Percentiles rank a stretch among this genome's conserved stretches.
These are phyloP conservation scores for Heliamphora exappendiculata DNA, from an alignment of 148 eudicot genomes.

Conservation along the genomic window DNA sequence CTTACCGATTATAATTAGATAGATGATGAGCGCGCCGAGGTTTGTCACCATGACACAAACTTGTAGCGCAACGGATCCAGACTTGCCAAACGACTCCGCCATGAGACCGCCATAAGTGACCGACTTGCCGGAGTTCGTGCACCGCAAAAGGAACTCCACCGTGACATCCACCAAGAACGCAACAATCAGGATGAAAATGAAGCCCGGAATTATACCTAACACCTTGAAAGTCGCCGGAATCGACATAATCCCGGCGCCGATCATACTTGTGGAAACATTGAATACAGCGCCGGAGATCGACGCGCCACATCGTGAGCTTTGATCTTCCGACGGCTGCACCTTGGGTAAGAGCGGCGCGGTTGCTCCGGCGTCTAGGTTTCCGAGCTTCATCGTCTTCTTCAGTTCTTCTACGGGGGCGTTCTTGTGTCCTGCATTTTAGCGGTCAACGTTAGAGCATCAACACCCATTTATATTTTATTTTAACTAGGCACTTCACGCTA, in stretches of 20 bases:
- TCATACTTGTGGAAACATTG: conserved; percentile 77
- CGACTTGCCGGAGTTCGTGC: conserved; percentile 47
- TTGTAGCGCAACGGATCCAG: conserved; percentile 60
- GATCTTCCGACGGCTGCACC: conserved; percentile 5
- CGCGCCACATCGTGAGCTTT: conserved; percentile 12
- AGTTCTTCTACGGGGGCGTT: not conserved
- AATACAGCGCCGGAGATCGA: conserved; percentile 63
- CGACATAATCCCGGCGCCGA: conserved; percentile 92
- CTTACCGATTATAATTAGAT: conserved; percentile 75
- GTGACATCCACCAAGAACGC: conserved; percentile 64
- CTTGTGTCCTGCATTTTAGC: not conserved
- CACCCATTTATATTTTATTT: too few relatives aligned
- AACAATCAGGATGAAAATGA: conserved; percentile 44
- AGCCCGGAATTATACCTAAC: conserved; percentile 62
- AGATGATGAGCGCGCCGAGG: conserved; percentile 70
- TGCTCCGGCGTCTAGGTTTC: conserved; percentile 9
- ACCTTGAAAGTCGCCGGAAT: conserved; percentile 88
- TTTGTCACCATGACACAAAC: conserved; percentile 62
- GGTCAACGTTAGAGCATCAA: too few relatives aligned
- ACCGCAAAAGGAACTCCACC: conserved; percentile 62
- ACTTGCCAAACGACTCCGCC: conserved; percentile 76
- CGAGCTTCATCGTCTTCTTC: conserved; percentile 17
- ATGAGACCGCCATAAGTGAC: conserved; percentile 62
- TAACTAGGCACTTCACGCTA: too few relatives aligned
- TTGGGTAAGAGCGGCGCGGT: conserved; percentile 31